Evolutionary conservation across 345 rosid species (phyloP).

Genomic region (Sapria himalayana): DNA sequence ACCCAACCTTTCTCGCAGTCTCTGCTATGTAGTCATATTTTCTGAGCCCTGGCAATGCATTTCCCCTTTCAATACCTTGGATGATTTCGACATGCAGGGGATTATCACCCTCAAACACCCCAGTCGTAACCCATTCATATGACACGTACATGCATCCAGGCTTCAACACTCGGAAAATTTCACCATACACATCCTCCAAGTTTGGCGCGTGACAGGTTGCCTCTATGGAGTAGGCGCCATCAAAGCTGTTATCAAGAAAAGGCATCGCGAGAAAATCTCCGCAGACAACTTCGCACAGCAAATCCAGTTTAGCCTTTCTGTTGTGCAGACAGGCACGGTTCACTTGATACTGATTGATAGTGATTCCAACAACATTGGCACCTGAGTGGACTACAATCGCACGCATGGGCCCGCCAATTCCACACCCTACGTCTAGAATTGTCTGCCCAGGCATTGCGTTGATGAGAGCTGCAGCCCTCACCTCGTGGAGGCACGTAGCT

Average conservation of each 20-base stretch:
- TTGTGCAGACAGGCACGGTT: constrained; percentile 67
- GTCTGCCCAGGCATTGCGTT: constrained; percentile 29
- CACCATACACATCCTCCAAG: constrained; percentile 66
- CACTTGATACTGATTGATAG: constrained; percentile 92
- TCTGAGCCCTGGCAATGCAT: constrained; percentile 74
- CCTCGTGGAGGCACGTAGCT: constrained; percentile 75
- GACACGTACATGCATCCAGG: constrained; percentile 70
- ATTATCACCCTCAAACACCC: constrained; percentile 23
- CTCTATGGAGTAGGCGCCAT: constrained; percentile 91
- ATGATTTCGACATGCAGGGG: constrained; percentile 52
- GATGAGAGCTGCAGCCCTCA: constrained; percentile 70
- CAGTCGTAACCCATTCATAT: constrained; percentile 91
- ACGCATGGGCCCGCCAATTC: constrained; percentile 96
- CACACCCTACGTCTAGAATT: constrained; percentile 82
- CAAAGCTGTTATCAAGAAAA: constrained; percentile 50
- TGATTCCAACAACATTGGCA: constrained; percentile 70
- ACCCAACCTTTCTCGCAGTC: constrained; percentile 56
- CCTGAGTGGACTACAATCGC: constrained; percentile 91
- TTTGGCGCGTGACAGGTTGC: constrained; percentile 98
- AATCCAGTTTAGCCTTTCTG: constrained; percentile 66
- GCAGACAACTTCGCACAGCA: constrained; percentile 60
- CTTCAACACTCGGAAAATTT: constrained; percentile 59
- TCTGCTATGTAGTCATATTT: constrained; percentile 33
- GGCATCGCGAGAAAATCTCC: constrained; percentile 94
- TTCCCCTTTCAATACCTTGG: constrained; percentile 80